Conservation (phyloP, 768 basidiomycete species). For the Hydnum rufescens region DNA sequence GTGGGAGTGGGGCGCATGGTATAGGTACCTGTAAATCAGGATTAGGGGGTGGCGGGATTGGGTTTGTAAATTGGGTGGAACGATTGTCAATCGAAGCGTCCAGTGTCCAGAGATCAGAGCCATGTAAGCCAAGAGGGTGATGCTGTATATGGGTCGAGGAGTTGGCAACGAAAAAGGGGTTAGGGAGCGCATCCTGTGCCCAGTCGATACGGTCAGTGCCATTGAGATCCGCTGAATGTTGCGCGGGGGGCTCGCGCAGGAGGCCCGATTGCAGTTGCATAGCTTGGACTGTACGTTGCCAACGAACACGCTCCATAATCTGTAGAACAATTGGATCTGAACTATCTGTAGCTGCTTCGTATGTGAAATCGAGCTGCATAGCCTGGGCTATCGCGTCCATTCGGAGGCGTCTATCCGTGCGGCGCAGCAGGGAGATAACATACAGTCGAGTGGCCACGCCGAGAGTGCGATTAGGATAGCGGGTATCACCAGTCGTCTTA, state of each 20-base stretch:
- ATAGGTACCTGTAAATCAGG: constrained; percentile 14
- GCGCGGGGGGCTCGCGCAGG: background rate
- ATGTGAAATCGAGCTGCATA: constrained; percentile 33
- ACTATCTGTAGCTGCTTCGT: constrained; percentile 29
- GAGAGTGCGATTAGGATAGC: background rate
- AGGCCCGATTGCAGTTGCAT: background rate
- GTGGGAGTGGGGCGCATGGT: constrained; percentile 26
- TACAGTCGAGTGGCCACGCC: background rate
- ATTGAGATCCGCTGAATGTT: background rate
- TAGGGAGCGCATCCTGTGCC: background rate
- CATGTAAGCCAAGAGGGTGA: background rate
- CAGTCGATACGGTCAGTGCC: background rate
- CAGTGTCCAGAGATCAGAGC: constrained; percentile 4
- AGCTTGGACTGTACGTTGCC: constrained; percentile 14
- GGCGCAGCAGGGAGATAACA: constrained; percentile 38
- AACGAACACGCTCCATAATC: constrained; percentile 27
- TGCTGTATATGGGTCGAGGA: background rate
- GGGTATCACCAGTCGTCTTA: too few relatives aligned
- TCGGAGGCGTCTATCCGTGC: constrained; percentile 32
- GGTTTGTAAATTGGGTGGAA: background rate
- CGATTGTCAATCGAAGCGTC: background rate
- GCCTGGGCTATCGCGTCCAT: constrained; percentile 35
- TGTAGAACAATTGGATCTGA: constrained; percentile 21
- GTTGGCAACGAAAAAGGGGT: background rate
- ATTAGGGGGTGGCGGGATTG: constrained; percentile 2